These are phyloP conservation scores for Clausena lansium DNA, from an alignment of 345 rosid genomes.

Conservation along the genomic window DNA sequence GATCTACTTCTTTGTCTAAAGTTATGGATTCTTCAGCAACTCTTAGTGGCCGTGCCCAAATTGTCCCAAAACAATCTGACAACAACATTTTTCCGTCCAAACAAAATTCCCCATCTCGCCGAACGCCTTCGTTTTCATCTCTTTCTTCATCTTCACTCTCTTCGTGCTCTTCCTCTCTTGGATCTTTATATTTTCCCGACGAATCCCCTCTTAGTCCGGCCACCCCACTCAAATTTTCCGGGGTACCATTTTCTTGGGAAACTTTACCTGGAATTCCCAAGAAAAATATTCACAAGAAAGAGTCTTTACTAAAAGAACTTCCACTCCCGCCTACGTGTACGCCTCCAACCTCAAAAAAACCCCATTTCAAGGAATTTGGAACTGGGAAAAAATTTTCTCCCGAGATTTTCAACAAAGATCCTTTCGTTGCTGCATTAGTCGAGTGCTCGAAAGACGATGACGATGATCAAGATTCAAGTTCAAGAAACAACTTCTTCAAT, in stretches of 20 bases:
- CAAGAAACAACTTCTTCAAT: not conserved
- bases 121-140: constrained; percentile 34
- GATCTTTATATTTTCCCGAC: constrained; percentile 36
- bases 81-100: constrained; percentile 8
- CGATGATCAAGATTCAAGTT: not conserved
- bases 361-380: not conserved
- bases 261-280: constrained; percentile 85
- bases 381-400: constrained; percentile 26
- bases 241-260: constrained; percentile 96
- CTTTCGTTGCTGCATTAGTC: constrained; percentile 71
- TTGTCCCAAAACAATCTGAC: constrained; percentile 18
- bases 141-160: constrained; percentile 36
- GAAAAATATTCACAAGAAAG: constrained; percentile 37
- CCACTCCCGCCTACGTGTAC: constrained; percentile 66
- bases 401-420: constrained; percentile 45
- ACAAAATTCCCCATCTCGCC: constrained; percentile 13
- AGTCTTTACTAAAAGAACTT: constrained; percentile 31
- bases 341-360: constrained; percentile 26
- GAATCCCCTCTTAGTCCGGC: constrained; percentile 57
- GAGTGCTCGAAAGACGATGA: constrained; percentile 66
- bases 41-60: constrained; percentile 14
- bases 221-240: constrained; percentile 57
- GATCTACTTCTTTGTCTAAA: not conserved
- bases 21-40: constrained; percentile 19
- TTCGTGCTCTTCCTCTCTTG: constrained; percentile 30